phyloP scores from a whole-genome alignment of 306 rosid species.

The Sechiopsis laciniata region DNA sequence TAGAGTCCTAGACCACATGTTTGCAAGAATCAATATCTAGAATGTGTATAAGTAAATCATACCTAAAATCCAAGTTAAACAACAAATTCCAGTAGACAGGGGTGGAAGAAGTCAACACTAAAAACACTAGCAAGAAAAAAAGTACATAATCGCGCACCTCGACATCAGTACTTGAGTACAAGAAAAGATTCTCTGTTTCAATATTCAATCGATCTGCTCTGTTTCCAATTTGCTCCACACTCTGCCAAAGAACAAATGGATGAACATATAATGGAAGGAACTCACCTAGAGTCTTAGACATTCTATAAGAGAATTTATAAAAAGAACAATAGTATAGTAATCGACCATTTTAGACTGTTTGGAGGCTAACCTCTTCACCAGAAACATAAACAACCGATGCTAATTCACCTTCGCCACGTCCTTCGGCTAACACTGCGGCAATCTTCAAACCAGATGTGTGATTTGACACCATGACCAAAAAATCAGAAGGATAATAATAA shows the following conservation, averaged over 20 bases:
- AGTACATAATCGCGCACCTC: constrained; percentile 50
- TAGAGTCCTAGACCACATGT: constrained; percentile 12
- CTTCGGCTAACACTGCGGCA: constrained; percentile 67
- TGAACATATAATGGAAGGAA: not conserved
- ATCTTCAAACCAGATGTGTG: constrained; percentile 42
- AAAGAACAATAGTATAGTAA: not conserved
- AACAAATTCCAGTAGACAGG: not conserved
- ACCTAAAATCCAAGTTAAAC: constrained; percentile 15
- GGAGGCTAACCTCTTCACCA: constrained; percentile 84
- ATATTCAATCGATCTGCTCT: constrained; percentile 85
- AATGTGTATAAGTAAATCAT: not conserved
- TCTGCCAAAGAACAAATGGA: constrained; percentile 46
- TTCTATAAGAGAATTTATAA: not conserved
- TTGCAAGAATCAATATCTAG: not conserved
- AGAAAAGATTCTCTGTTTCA: constrained; percentile 53
- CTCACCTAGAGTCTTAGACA: not conserved
- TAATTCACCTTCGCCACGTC: constrained; percentile 31
- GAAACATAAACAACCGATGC: constrained; percentile 74
- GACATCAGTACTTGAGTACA: constrained; percentile 87
- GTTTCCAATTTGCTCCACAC: constrained; percentile 77
- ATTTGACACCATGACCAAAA: constrained; percentile 19
- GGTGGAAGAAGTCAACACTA: constrained; percentile 3
- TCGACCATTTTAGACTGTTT: constrained; percentile 12
- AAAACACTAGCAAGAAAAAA: not conserved
- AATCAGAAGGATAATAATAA: not conserved